Evolutionary conservation across 1,284 basidiomycete genomes (phyloP), one percentile per base, ranked within the genome.

Genomic region (Ustilago xerochloae): DNA sequence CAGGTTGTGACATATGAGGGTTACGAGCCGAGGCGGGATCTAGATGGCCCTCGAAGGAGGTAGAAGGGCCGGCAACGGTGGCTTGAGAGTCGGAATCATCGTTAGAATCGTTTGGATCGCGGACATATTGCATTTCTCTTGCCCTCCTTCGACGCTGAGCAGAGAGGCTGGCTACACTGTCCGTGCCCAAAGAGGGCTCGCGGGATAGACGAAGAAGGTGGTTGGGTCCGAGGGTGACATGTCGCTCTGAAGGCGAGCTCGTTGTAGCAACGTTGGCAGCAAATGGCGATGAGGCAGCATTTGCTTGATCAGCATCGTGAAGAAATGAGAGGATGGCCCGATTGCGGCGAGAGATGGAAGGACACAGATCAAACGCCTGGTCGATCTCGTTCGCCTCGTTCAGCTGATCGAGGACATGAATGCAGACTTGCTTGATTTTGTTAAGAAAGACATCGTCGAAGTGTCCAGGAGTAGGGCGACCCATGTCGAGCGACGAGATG

Each of bases 371-470:
- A 32, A 69, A 65, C 15, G 65, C 70, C 30, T 66, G 61, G 4
- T 67, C 57, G 35, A 77, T 74, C 50, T 73, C 74, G 47, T 68
- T 67, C 24, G 56, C 61, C 8, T 65, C 47, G 45, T 77, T 77
- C 46, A 77, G 64, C 57, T 77, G 62, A 33, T 73, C 63, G 6
- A 77, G 54, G 13, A 74, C 66, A 30, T 70, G 65, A 16, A 69
- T 45, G 50, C 70, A 68, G 18, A 59, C 70, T 12, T 60, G 49
- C 52, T 73, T 73, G 60, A 68, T 32, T 57, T 77, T 77, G 61
- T 64, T 57, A 54, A 73, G 56, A 20, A 77, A 70, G 32, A 73
- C 18, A 41, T 77, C 63, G 46, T 77, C 74, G 46, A 49, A 77
- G 43, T 67, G 67, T 13, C 62, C 59, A 20, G 55, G 61, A 2